Base-by-base conservation (phyloP, 1,284 basidiomycete species). In the Ceratobasidium sp. region DNA sequence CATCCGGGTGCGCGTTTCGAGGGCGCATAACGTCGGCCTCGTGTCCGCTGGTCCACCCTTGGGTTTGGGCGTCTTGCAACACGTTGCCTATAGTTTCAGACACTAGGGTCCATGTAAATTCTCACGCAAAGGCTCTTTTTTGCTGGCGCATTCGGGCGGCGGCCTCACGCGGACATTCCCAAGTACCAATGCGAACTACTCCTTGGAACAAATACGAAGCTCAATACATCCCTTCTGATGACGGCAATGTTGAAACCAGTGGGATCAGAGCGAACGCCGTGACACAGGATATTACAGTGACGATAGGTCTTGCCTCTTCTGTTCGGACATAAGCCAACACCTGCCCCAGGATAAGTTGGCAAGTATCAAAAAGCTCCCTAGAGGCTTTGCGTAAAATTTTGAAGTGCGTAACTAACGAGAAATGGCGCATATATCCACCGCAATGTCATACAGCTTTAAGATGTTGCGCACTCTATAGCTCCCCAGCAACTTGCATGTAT, bases 251-350 rank as follows among this genome's bases (percentile, higher is more conserved):
- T 7, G 64, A 66, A 18, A 66, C 3, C 14, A 69, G 33, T n/a
- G 67, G 67, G 7, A 69, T 50, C 27, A 69, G 27, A 33, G n/a
- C 4, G 18, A 52, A 20, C 46, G 33, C 50, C 4, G 67, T 48
- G 7, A 69, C 46, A 30, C 48, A 69, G 10, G 67, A 54, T 33
- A 69, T 23, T 20, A 30, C 52, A 55, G 55, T 69, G 30, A 23
- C 52, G 12, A 69, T 35, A 35, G 52, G 44, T 14, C 48, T 33
- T 27, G 67, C 20, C 33, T 69, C 67, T 14, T 38, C 35, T 2
- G 55, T 41, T 50, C 67, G 55, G 30, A 44, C 41, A n/a, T 41
- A 64, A n/a, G 12, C 54, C 5, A 55, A n/a, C 54, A 55, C 14
- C 54, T 55, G 54, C 20, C 14, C 54, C n/a, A 55, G 54, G 23